Conservation (phyloP, 306 rosid genomes). For the Vicia sativa region DNA sequence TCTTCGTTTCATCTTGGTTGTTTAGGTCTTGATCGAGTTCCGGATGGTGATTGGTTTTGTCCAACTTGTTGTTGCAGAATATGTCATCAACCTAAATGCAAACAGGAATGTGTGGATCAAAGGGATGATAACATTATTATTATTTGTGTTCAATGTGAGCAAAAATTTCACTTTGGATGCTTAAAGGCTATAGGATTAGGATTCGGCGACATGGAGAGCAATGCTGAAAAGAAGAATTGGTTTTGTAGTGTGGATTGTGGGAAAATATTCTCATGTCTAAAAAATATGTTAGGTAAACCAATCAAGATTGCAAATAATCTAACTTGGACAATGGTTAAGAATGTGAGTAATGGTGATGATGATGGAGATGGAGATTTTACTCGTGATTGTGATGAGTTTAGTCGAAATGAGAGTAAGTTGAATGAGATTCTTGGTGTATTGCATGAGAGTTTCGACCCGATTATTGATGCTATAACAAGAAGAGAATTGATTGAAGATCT, state of each 20-base stretch:
- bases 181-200: neutral
- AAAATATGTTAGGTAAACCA: conserved; percentile 50
- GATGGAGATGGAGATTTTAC: neutral
- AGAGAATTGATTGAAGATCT: conserved; percentile 49
- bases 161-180: conserved; percentile 54
- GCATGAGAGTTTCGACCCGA: conserved; percentile 64
- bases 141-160: conserved; percentile 61
- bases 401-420: conserved; percentile 42
- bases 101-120: neutral
- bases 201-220: neutral
- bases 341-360: neutral
- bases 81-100: conserved; percentile 39
- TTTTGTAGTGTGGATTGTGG: conserved; percentile 57
- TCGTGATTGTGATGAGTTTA: neutral
- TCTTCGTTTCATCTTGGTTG: conserved; percentile 56
- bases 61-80: conserved; percentile 62
- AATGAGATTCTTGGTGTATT: conserved; percentile 48
- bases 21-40: conserved; percentile 44
- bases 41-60: conserved; percentile 69
- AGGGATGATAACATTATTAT: conserved; percentile 6
- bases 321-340: conserved; percentile 61
- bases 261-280: conserved; percentile 41
- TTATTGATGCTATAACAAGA: conserved; percentile 2
- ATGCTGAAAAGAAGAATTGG: conserved; percentile 24
- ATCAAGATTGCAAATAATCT: conserved; percentile 45